Base-by-base conservation (phyloP, 1,284 basidiomycete genomes). In the Marasmius sp. region DNA sequence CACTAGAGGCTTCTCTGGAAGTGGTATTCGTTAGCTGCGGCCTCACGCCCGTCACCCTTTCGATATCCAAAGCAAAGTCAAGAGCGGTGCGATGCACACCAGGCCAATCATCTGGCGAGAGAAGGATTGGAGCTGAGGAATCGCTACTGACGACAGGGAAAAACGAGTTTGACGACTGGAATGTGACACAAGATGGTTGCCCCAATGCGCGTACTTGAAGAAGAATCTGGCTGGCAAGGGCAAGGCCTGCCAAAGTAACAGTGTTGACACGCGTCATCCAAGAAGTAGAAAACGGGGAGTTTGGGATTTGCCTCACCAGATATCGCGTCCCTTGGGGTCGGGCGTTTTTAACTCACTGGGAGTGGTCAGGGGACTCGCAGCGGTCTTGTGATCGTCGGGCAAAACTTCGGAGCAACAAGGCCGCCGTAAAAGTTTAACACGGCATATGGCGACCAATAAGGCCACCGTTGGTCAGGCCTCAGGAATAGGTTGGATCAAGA, bases 31-130 rank as follows among this genome's bases (percentile, higher is more conserved):
- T 69, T 16, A 85, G 64, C 4, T 73, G 63, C 1, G 85, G 84
- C 59, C 76, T 79, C 54, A 79, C 73, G 6, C 83, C 83, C 0
- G 87, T 86, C 38, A 90, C 87, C 41, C 78, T 77, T 63, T 85
- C 71, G 43, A 92, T 83, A 70, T 91, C 89, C 16, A 77, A 72
- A 1, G 79, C 84, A 67, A 91, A 87, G 67, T 87, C 85, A 11
- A 74, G 68, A 3, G 85, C 86, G 3, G 86, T 86, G 20, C 85
- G 79, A 57, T 88, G 87, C 1, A 91, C 85, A 38, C 84, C 85
- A 27, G 83, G 82, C 84, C 84, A 88, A 52, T 89, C 86, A 61
- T 86, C 83, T 0, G 77, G 66, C 14, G 84, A 82, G 38, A 84
- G 72, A 38, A 85, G 72, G 38, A 89, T 77, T 1, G 83, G 80